Base-by-base conservation (phyloP, 2,329 filamentous ascomycete genomes). In the Penicillium sp. region DNA sequence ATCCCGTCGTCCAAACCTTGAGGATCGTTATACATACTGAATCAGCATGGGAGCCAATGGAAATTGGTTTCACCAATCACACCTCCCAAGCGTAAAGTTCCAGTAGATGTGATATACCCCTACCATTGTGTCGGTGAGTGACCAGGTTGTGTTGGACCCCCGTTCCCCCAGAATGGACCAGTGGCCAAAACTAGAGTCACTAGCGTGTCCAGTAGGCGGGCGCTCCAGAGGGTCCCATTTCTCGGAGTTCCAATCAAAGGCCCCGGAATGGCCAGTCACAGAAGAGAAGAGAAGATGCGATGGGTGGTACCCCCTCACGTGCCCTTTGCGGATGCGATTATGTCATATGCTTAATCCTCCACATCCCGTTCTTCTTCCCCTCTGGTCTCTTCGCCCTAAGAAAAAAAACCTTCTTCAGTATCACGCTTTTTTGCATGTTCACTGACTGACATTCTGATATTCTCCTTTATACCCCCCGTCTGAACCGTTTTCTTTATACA, bases 261-360 rank as follows among this genome's bases (percentile, higher is more conserved):
- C 26, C 40, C 40, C 40, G 24, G 26, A 18, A 28, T 28, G 40
- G 24, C n/a, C 19, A 24, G 26, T 29, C 18, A 40, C 18, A 43
- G 8, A 2, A 26, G 11, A 28, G n/a, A 1, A 13, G 16, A 5
- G 3, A 26, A 19, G 5, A 18, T 6, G n/a, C 9, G n/a, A 26
- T 11, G 11, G 13, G 21, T 16, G 14, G 10, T 21, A 31, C 18
- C 9, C 14, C 24, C 24, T 45, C 42, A 45, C 40, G 42, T 33
- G 42, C 24, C 24, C 10, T 19, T 37, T 13, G 16, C 21, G 36
- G 36, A 40, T 3, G 5, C 2, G 14, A 62, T 64, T 64, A 64
- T 64, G 62, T 64, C 62, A 64, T 52, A 56, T 63, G 51, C 54
- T 59, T 53, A 59, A 55, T 57, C 48, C 29, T 50, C 57, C 61